Base-by-base conservation (phyloP, 495 filamentous ascomycete species). In the Tuber microsphaerosporum region DNA sequence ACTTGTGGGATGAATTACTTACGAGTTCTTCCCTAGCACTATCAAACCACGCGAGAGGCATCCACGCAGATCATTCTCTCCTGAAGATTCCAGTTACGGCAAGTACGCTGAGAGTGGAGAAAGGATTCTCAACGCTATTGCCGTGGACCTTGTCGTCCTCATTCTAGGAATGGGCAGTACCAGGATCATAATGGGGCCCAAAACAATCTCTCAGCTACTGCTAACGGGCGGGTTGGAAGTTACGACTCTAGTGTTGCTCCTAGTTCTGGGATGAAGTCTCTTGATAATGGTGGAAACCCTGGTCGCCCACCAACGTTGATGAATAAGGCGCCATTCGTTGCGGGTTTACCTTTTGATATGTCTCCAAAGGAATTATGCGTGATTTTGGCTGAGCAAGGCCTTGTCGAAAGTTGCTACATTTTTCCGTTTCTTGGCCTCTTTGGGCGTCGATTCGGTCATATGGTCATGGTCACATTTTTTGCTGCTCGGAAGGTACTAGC, bases 321-420 rank as follows among this genome's bases (percentile, higher is more conserved):
- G 80, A 82, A 80, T 39, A 82, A 82, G 51, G 74, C 75, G 9
- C 48, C 82, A 3, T 77, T 65, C 43, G 81, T 83, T 71, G 81
- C 81, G 16, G 82, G 82, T 46, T 34, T 83, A 16, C 81, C 81
- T 8, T 69, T 74, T 22, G 81, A 83, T 74, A 83, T 83, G 81
- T 72, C 75, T 44, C 81, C 81, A 9, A 81, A 83, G 69, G 79
- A 81, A 39, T 73, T 83, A 26, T 83, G 73, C 51, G 73, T 73
- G 2, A 69, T 83, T 31, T 83, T 83, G 73, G 73, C 75, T 3
- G 74, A 79, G 69, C 74, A 75, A 45, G 81, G 81, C 4, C 69
- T 46, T 2, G 74, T 81, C 44, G 81, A 83, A 46, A 76, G 81
- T 5, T 79, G 74, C 72, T 83, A 79, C 71, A 83, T 83, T 26